Evolutionary conservation across 2,329 filamentous ascomycete species (phyloP).

Genomic region (Ophiocordyceps australis): DNA sequence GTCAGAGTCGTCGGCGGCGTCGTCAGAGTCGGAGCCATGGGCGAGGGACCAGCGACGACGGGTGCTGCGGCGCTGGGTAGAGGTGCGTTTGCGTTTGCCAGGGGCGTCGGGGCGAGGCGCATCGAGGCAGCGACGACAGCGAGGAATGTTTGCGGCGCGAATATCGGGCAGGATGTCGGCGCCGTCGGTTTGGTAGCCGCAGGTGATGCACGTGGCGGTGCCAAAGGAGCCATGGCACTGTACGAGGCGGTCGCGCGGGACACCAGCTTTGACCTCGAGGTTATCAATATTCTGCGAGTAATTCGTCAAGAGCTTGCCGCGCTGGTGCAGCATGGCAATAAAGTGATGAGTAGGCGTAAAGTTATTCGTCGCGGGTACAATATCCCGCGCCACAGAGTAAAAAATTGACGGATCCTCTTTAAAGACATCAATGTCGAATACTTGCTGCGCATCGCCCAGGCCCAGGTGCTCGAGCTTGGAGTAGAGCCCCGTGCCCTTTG

Average conservation of each 20-base stretch:
- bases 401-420: slow-evolving; percentile 75
- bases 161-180: slow-evolving; percentile 68
- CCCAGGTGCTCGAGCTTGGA: slow-evolving; percentile 66
- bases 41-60: slow-evolving; percentile 24
- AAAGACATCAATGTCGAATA: slow-evolving; percentile 84
- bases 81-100: slow-evolving; percentile 20
- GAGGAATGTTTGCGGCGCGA: slow-evolving; percentile 54
- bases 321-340: slow-evolving; percentile 73
- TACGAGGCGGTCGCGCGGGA: slow-evolving; percentile 63
- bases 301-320: slow-evolving; percentile 81
- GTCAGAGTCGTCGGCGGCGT: slow-evolving; percentile 25
- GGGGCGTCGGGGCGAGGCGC: slow-evolving; percentile 19
- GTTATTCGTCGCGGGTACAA: slow-evolving; percentile 61
- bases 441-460: slow-evolving; percentile 72
- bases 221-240: slow-evolving; percentile 96
- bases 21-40: slow-evolving; percentile 17
- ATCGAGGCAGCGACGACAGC: slow-evolving; percentile 53
- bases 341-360: slow-evolving; percentile 91
- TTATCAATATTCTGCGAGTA: slow-evolving; percentile 99
- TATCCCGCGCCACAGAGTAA: slow-evolving; percentile 81
- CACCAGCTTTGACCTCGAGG: slow-evolving; percentile 73
- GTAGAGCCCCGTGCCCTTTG: slow-evolving; percentile 83
- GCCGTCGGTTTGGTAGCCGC: slow-evolving; percentile 54
- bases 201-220: slow-evolving; percentile 76
- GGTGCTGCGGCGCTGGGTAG: slow-evolving; percentile 16